A percentile compares a stretch with the other conserved stretches of the same genome.
These are phyloP conservation scores for Albizia julibrissin DNA, from an alignment of 306 rosid species.

Conservation along the genomic window DNA sequence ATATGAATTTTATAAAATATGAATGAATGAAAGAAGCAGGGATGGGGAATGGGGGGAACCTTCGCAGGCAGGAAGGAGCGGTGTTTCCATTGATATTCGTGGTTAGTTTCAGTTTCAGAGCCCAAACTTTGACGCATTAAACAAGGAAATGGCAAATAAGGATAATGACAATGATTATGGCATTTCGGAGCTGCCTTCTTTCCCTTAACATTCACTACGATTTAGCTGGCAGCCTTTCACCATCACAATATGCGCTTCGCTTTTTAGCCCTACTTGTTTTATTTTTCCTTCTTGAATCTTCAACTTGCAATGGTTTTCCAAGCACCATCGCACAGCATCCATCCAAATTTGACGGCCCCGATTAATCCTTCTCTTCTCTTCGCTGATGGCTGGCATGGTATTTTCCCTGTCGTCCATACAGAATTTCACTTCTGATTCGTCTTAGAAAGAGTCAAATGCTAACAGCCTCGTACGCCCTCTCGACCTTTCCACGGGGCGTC, in stretches of 20 bases:
- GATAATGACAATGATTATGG: constrained; percentile 32
- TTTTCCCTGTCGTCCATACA: not conserved
- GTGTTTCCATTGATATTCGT: constrained; percentile 1
- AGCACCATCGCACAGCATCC: not conserved
- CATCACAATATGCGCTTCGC: constrained; percentile 4
- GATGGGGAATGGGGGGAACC: not conserved
- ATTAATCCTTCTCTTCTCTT: not conserved
- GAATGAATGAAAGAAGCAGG: not conserved
- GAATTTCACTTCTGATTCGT: constrained; percentile 5
- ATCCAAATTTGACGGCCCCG: constrained; percentile 33
- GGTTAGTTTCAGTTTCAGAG: not conserved
- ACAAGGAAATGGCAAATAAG: constrained; percentile 5
- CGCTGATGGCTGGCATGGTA: constrained; percentile 20
- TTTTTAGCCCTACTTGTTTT: not conserved
- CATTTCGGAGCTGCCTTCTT: constrained; percentile 23
- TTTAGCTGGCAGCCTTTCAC: constrained; percentile 30
- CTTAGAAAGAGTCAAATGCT: constrained; percentile 10
- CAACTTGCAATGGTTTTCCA: constrained; percentile 18
- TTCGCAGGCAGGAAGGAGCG: not conserved
- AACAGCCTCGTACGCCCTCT: not conserved
- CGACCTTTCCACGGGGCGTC: not conserved
- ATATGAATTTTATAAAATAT: no score
- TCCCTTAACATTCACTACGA: not conserved
- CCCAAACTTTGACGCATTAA: not conserved
- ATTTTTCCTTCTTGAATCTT: constrained; percentile 28